Conservation (phyloP, 1,284 basidiomycete species). For the Erythrobasidium hasegawianum region DNA sequence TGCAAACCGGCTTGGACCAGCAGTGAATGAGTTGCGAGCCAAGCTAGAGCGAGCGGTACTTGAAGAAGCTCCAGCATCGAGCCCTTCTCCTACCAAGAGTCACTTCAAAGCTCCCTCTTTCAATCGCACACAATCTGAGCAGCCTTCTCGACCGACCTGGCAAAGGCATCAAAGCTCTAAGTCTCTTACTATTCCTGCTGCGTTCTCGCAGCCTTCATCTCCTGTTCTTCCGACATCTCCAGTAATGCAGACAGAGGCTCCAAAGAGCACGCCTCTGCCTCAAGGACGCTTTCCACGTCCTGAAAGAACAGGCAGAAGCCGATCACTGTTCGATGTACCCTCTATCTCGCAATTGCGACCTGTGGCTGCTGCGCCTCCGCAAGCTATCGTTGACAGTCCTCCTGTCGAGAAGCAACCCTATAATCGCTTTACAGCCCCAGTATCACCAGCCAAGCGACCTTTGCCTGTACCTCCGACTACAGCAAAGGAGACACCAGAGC, state of each 20-base stretch:
- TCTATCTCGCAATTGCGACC: neutral
- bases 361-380: neutral
- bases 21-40: conserved; percentile 17
- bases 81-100: neutral
- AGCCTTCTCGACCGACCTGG: conserved; percentile 2
- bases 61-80: neutral
- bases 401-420: no score
- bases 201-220: conserved; percentile 1
- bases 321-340: neutral
- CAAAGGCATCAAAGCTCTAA: neutral
- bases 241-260: neutral
- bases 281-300: neutral
- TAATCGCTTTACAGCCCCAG: no score
- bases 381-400: neutral
- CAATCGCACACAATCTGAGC: neutral
- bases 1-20: conserved; percentile 15
- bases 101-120: neutral
- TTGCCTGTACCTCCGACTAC: neutral
- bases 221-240: neutral
- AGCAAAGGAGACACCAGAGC: no score
- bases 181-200: neutral
- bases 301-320: neutral
- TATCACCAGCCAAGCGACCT: neutral
- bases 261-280: neutral
- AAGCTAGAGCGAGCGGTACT: conserved; percentile 1